Base-by-base conservation (phyloP, 495 filamentous ascomycete species). In the Penicillium lividum region DNA sequence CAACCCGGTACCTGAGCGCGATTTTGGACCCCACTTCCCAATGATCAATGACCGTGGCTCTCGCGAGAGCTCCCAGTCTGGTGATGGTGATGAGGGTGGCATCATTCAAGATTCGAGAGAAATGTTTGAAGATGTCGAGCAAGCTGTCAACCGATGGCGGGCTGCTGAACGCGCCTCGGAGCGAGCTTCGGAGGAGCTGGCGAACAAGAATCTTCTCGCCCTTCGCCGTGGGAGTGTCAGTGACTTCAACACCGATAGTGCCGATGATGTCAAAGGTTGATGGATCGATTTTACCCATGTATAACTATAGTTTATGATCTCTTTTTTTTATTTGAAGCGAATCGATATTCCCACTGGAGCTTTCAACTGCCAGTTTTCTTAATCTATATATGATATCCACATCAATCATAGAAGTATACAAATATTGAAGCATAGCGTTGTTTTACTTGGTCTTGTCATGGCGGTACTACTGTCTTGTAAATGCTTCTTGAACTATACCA, bases 41-140 rank as follows among this genome's bases (percentile, higher is more conserved):
- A 74, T 79, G 73, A 67, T 61, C 43, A 66, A 61, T 40, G 59
- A 71, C 44, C 58, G 66, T 34, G 62, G 75, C 65, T 80, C 68
- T 44, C 79, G 69, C 22, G 69, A 66, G 65, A 80, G 58, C 69
- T 81, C 52, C 64, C 79, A 61, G 74, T 69, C 78, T 61, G 54
- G 27, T 29, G 53, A 55, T 43, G 68, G 82, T 13, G 88, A 91
- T 53, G 89, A 92, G 65, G 90, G 89, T 16, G 88, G 87, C 7
- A 85, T 96, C 47, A 91, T 94, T 25, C 88, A 87, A 31, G 89
- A 93, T 62, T 87, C 92, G 4, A 73, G 85, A 51, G 88, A 88
- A 64, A 96, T 96, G 91, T 91, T 86, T 63, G 80, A 84, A 58
- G 87, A 89, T 68, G 90, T 92, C 1, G 86, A 95, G 71, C 74